Conservation (phyloP, 2,329 filamentous ascomycete genomes). For the Trichophyton mentagrophytes region DNA sequence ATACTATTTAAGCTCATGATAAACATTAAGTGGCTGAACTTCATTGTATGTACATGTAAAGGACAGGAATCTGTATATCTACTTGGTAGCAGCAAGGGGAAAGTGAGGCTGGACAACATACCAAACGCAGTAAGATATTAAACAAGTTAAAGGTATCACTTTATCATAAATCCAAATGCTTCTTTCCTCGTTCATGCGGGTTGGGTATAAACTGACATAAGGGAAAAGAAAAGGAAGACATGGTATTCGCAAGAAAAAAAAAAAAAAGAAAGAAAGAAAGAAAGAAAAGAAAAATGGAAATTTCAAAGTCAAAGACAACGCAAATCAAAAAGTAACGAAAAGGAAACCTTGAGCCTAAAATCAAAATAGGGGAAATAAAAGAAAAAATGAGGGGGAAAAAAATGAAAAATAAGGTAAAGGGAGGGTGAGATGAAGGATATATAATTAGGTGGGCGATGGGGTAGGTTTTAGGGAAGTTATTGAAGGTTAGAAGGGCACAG, state of each 20-base stretch:
- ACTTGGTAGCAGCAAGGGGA: not conserved
- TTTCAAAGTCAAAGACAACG: not conserved
- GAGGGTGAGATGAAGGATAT: not conserved
- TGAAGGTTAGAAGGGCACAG: not conserved
- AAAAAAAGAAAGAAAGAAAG: not conserved
- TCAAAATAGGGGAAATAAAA: not conserved
- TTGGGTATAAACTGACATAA: not conserved
- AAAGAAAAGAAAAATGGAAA: not conserved
- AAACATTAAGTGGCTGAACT: not conserved
- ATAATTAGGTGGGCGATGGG: not conserved
- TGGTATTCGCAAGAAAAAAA: not conserved
- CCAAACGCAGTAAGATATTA: not conserved
- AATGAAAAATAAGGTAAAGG: not conserved
- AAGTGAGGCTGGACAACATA: not conserved
- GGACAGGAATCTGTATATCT: not conserved
- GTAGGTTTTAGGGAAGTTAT: not conserved
- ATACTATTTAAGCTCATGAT: not conserved
- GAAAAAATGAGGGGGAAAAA: not conserved
- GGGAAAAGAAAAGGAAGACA: not conserved
- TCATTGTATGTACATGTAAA: not conserved
- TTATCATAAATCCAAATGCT: slow-evolving; percentile 4
- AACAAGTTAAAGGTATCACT: slow-evolving; percentile 2
- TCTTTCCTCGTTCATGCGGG: slow-evolving; percentile 1
- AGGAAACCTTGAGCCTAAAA: not conserved
- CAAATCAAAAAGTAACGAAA: slow-evolving; percentile 1